A percentile compares a stretch with the other conserved stretches of the same genome.
These are phyloP conservation scores for Thamnidium elegans DNA, from an alignment of 192 early-diverging fungal species.

Conservation along the genomic window DNA sequence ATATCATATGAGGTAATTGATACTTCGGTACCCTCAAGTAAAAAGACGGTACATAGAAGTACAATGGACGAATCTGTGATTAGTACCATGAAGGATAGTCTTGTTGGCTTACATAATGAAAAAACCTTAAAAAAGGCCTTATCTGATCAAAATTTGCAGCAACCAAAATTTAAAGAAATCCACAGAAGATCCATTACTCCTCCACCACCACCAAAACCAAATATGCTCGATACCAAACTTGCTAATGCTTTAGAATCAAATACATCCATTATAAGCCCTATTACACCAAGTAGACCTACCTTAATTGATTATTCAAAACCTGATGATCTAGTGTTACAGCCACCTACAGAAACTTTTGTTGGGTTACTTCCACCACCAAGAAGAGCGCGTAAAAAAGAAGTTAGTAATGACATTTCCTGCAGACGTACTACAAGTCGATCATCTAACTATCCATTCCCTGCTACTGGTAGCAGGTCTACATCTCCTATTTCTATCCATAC, in stretches of 20 bases:
- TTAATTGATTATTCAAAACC: not conserved
- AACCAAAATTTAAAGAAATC: not conserved
- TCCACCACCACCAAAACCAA: not conserved
- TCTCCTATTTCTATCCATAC: too few species aligned
- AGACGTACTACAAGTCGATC: too few species aligned
- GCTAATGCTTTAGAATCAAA: slow-evolving; percentile 15
- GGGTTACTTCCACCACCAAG: slow-evolving; percentile 12
- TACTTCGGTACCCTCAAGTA: too few species aligned
- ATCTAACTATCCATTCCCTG: too few species aligned
- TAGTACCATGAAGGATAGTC: too few species aligned
- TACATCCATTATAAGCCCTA: not conserved
- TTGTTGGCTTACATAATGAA: not conserved
- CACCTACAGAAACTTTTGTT: not conserved
- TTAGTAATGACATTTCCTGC: too few species aligned
- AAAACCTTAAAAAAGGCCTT: not conserved
- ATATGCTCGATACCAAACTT: slow-evolving; percentile 19
- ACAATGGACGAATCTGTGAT: too few species aligned
- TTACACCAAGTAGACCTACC: not conserved
- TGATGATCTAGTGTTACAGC: not conserved
- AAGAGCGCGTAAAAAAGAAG: slow-evolving; percentile 9
- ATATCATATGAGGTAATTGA: not conserved
- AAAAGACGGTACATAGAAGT: too few species aligned
- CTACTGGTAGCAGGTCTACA: too few species aligned
- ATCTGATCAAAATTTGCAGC: not conserved
- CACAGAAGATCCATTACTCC: not conserved